phyloP scores from a whole-genome alignment of 106 monocot genomes.

The Dendrobium chrysotoxum region DNA sequence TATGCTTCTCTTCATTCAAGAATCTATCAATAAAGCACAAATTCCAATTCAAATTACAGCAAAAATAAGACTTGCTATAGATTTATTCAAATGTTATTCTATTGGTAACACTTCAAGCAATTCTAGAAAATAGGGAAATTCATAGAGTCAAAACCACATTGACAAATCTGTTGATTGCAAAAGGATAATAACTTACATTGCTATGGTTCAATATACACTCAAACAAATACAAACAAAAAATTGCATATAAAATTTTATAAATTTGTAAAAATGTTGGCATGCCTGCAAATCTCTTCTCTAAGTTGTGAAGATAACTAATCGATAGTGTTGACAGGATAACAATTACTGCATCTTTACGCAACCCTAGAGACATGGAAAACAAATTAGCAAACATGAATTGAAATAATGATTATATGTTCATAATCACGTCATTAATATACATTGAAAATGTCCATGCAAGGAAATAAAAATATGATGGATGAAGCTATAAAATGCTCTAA shows the following conservation, averaged over 20 bases:
- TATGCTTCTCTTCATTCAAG: not conserved
- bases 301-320: slow-evolving; percentile 27
- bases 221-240: not conserved
- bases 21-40: not conserved
- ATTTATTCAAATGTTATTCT: not conserved
- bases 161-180: not conserved
- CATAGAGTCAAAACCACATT: not conserved
- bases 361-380: slow-evolving; percentile 30
- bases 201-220: not conserved
- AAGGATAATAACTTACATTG: not conserved
- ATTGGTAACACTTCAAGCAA: not conserved
- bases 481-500: no score
- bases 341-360: slow-evolving; percentile 40
- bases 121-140: not conserved
- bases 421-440: no score
- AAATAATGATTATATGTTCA: no score
- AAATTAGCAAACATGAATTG: not conserved
- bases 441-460: no score
- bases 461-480: no score
- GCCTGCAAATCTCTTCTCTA: slow-evolving; percentile 53
- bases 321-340: slow-evolving; percentile 50
- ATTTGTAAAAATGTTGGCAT: slow-evolving; percentile 2
- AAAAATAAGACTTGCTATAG: not conserved
- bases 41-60: no score
- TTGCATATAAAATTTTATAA: not conserved